These are phyloP conservation scores for Xylaria arbuscula DNA, from an alignment of 2,329 filamentous ascomycete genomes.

Conservation along the genomic window DNA sequence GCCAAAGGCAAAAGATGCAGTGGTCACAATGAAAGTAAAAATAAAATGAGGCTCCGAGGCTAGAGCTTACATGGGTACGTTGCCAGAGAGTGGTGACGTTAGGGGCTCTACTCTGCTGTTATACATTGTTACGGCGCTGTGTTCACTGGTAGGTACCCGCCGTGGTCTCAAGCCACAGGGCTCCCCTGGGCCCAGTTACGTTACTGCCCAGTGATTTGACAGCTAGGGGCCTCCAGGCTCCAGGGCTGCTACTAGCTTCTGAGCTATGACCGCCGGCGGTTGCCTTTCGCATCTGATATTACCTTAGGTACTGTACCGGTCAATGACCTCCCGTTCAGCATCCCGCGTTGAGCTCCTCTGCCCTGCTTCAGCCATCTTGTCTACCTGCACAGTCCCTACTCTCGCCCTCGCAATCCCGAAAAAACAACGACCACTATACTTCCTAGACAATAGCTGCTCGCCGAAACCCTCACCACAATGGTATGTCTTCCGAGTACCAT, in stretches of 20 bases:
- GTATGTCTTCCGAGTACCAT: conserved; percentile 23
- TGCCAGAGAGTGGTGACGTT: background rate
- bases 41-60: conserved; percentile 5
- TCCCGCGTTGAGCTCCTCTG: background rate
- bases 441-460: conserved; percentile 9
- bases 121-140: background rate
- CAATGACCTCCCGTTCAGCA: background rate
- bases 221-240: no score
- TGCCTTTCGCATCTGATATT: background rate
- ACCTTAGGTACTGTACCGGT: conserved; percentile 11
- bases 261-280: background rate
- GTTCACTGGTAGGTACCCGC: background rate
- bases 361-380: conserved; percentile 7
- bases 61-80: background rate
- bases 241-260: no score
- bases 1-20: background rate
- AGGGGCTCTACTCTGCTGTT: background rate
- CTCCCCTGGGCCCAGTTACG: no score
- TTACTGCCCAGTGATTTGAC: no score
- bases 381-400: conserved; percentile 18
- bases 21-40: no score
- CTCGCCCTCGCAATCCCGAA: conserved; percentile 14
- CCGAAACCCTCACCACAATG: conserved; percentile 29
- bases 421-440: background rate
- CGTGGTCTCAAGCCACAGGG: background rate